Evolutionary conservation across 2,329 filamentous ascomycete species (phyloP).

Genomic region (Rasamsonia emersonii): DNA sequence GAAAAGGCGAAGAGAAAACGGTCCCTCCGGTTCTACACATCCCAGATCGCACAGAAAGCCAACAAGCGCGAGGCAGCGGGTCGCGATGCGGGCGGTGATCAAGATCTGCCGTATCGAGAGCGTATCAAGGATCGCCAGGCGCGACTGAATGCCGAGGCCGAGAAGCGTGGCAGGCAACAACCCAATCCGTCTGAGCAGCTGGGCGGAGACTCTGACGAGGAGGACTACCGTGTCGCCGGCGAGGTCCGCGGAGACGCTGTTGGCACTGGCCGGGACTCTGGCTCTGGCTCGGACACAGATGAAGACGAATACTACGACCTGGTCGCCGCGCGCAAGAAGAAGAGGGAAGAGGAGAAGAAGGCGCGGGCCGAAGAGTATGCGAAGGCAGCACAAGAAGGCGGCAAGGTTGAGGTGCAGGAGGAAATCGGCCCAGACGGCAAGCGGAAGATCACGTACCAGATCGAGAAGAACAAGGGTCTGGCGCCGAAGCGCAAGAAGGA

Average conservation of each 20-base stretch:
- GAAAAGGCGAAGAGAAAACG: slow-evolving; percentile 89
- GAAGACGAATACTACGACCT: slow-evolving; percentile 73
- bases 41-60: slow-evolving; percentile 89
- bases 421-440: slow-evolving; percentile 75
- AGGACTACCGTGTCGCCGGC: slow-evolving; percentile 48
- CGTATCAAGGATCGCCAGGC: slow-evolving; percentile 77
- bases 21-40: slow-evolving; percentile 93
- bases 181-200: slow-evolving; percentile 57
- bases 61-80: slow-evolving; percentile 63
- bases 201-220: slow-evolving; percentile 61
- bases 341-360: slow-evolving; percentile 65
- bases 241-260: slow-evolving; percentile 33
- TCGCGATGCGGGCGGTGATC: slow-evolving; percentile 51
- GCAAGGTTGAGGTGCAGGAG: slow-evolving; percentile 56
- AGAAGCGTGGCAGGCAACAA: slow-evolving; percentile 64
- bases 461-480: slow-evolving; percentile 96
- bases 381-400: slow-evolving; percentile 47
- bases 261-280: too few relatives aligned
- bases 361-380: slow-evolving; percentile 52
- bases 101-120: slow-evolving; percentile 71
- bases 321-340: slow-evolving; percentile 53
- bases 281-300: slow-evolving; percentile 33
- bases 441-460: slow-evolving; percentile 83
- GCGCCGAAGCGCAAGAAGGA: slow-evolving; percentile 88
- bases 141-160: slow-evolving; percentile 79